Conservation (phyloP, 169 alveolate genomes). For the Eimeria brunetti region DNA sequence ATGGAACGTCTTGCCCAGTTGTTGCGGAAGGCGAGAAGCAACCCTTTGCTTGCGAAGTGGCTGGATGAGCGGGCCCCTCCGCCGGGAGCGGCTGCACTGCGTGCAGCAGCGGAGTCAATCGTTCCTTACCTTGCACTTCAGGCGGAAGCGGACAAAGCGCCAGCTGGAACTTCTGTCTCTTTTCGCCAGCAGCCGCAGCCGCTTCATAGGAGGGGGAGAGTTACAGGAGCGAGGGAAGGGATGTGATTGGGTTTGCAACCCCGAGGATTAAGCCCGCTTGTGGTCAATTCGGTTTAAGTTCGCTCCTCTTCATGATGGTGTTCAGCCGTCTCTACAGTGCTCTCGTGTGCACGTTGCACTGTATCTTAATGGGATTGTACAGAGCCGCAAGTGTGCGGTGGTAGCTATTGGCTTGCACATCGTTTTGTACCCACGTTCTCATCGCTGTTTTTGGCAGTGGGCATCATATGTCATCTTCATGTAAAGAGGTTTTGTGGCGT, state of each 20-base stretch:
- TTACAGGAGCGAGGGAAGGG: constrained; percentile 62
- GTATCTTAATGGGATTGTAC: constrained; percentile 19
- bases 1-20: constrained; percentile 71
- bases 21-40: constrained; percentile 56
- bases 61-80: constrained; percentile 66
- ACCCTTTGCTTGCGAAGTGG: constrained; percentile 72
- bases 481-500: constrained; percentile 2
- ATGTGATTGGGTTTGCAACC: constrained; percentile 22
- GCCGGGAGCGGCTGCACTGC: constrained; percentile 57
- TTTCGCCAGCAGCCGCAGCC: constrained; percentile 23
- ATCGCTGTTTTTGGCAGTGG: constrained; percentile 57
- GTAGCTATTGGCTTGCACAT: constrained; percentile 40
- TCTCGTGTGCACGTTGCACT: background rate
- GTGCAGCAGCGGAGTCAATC: constrained; percentile 63
- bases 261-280: background rate
- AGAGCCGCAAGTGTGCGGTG: constrained; percentile 62
- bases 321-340: background rate
- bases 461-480: background rate
- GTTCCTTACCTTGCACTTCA: constrained; percentile 60
- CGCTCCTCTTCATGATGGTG: background rate
- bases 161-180: background rate
- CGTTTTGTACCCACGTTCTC: constrained; percentile 4
- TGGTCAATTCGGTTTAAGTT: background rate
- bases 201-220: constrained; percentile 38
- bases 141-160: constrained; percentile 20